phyloP scores from a whole-genome alignment of 2,329 filamentous ascomycete species.

The Colletotrichum sp. region DNA sequence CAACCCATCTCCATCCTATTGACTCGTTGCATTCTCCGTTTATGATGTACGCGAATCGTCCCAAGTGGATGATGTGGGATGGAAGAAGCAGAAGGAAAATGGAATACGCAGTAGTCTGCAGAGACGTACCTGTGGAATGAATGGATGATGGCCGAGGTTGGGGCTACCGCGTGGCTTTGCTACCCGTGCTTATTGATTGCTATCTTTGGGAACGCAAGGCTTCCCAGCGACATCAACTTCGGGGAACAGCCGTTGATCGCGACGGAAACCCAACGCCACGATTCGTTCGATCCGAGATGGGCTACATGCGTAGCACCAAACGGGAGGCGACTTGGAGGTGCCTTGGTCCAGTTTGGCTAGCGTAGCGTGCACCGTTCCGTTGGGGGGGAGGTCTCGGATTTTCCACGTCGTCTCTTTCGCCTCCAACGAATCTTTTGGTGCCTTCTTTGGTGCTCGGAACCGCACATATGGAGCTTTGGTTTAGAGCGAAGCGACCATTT shows the following conservation, averaged over 20 bases:
- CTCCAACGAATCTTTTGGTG: background rate
- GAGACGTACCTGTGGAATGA: background rate
- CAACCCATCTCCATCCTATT: background rate
- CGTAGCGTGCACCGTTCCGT: background rate
- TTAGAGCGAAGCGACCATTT: background rate
- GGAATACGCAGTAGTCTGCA: background rate
- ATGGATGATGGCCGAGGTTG: background rate
- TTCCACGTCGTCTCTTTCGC: background rate
- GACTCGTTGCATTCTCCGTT: background rate
- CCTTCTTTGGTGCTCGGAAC: background rate
- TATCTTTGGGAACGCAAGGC: background rate
- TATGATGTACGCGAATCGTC: background rate
- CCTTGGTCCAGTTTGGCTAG: background rate
- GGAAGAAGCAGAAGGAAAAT: background rate
- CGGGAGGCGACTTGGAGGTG: background rate
- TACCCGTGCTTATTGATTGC: background rate
- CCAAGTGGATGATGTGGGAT: constrained; percentile 1
- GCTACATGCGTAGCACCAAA: background rate
- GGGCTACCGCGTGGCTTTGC: background rate
- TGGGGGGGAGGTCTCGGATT: background rate
- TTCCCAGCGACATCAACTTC: background rate
- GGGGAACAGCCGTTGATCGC: background rate
- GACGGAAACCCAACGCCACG: background rate
- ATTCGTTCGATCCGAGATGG: background rate
- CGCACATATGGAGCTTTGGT: background rate